phyloP scores from a whole-genome alignment of 2,329 filamentous ascomycete genomes.

The Paecilomyces dactylethromorphus region DNA sequence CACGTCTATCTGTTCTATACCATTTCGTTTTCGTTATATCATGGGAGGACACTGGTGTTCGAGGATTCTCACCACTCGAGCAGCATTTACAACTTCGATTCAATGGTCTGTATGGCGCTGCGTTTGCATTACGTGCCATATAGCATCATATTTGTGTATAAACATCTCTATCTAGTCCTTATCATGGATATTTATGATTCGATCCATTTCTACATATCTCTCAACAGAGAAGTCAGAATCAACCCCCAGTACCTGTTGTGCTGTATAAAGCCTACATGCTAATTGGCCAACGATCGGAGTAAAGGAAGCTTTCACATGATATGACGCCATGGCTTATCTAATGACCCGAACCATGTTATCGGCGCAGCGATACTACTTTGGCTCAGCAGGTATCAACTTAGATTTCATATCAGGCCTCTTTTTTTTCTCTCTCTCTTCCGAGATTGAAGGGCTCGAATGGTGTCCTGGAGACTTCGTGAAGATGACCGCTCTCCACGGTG shows the following conservation, averaged over 20 bases:
- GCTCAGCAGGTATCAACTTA: not conserved
- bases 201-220: not conserved
- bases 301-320: not conserved
- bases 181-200: not conserved
- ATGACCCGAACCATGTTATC: not conserved
- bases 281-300: not conserved
- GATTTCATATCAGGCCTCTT: not conserved
- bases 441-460: not conserved
- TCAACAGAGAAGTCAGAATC: constrained; percentile 2
- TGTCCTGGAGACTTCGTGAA: not conserved
- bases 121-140: not conserved
- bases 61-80: not conserved
- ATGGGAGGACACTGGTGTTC: constrained; percentile 1
- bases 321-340: constrained; percentile 14
- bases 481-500: not conserved
- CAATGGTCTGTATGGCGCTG: constrained; percentile 2
- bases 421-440: not conserved
- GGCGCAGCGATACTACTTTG: not conserved
- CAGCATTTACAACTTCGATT: constrained; percentile 6
- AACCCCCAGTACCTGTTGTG: not conserved
- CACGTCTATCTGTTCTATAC: not conserved
- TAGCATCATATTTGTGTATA: not conserved
- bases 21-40: not conserved
- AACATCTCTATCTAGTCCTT: not conserved
- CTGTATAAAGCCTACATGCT: not conserved